phyloP scores from a whole-genome alignment of 257 asterid species.

The Solanum sitiens region DNA sequence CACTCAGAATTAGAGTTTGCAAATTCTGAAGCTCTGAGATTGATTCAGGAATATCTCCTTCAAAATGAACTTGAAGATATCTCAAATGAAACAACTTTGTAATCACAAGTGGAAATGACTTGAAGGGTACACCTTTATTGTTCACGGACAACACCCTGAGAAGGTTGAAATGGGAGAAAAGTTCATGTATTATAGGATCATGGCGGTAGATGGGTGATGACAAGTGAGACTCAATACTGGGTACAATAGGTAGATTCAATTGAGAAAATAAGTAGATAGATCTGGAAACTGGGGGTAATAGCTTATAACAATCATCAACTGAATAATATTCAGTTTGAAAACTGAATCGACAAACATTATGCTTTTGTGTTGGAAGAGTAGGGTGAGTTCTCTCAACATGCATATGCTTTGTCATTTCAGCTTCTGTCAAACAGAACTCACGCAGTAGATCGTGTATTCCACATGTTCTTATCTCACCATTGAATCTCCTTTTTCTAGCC shows the following conservation, averaged over 20 bases:
- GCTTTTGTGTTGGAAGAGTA: neutral
- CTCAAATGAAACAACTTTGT: neutral
- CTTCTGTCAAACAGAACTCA: neutral
- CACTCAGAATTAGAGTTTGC: neutral
- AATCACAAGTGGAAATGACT: neutral
- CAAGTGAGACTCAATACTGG: no score
- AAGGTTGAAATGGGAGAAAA: neutral
- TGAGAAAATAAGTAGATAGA: no score
- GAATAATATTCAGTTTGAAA: no score
- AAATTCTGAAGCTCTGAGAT: neutral
- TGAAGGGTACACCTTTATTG: accelerated
- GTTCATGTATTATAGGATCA: neutral
- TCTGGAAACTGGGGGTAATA: no score
- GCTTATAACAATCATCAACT: no score
- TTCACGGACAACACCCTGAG: neutral
- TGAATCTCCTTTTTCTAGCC: neutral
- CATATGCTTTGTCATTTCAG: neutral
- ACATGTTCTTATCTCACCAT: neutral
- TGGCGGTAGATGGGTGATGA: neutral
- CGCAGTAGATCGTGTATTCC: neutral
- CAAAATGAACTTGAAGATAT: neutral
- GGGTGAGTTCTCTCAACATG: neutral
- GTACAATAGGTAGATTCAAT: no score
- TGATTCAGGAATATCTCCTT: neutral
- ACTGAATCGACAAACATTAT: no score